These are phyloP conservation scores for Beauveria brongniartii DNA, from an alignment of 2,329 filamentous ascomycete genomes.

Conservation along the genomic window DNA sequence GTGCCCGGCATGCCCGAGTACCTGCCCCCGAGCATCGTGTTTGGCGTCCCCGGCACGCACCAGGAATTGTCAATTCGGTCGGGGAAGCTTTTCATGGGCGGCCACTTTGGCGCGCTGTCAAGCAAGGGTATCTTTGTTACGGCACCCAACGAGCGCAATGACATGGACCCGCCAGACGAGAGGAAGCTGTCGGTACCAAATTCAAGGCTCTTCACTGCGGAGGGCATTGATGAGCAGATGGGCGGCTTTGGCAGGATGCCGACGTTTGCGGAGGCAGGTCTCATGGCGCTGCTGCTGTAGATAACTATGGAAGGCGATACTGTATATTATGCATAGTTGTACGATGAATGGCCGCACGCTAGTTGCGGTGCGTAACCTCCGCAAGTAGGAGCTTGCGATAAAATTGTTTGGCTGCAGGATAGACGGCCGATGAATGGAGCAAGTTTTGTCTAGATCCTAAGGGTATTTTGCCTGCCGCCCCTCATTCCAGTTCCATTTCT, in stretches of 20 bases:
- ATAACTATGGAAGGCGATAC: not conserved
- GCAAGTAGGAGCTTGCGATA: too few species aligned
- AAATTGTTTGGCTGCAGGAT: too few species aligned
- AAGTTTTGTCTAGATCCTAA: not conserved
- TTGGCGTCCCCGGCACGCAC: constrained; percentile 24
- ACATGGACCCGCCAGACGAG: constrained; percentile 17
- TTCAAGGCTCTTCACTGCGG: constrained; percentile 21
- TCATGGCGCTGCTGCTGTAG: constrained; percentile 8
- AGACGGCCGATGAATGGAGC: not conserved
- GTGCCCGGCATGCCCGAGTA: constrained; percentile 17
- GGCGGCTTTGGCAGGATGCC: constrained; percentile 5
- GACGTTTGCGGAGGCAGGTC: constrained; percentile 6
- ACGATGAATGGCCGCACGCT: not conserved
- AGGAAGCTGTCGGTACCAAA: constrained; percentile 29
- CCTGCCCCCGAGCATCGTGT: constrained; percentile 19
- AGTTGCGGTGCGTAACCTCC: too few species aligned
- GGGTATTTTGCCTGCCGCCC: not conserved
- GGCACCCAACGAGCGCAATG: constrained; percentile 11
- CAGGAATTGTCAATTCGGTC: constrained; percentile 6
- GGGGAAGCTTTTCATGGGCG: constrained; percentile 21
- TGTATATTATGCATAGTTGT: constrained; percentile 3
- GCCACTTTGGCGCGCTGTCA: constrained; percentile 56
- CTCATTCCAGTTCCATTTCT: constrained; percentile 37
- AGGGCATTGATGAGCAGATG: constrained; percentile 1
- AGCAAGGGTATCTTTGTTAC: constrained; percentile 50